A percentile compares a stretch with the other conserved stretches of the same genome.
phyloP scores from a whole-genome alignment of 2,329 filamentous ascomycete genomes.

The Diaporthe aspalathi region DNA sequence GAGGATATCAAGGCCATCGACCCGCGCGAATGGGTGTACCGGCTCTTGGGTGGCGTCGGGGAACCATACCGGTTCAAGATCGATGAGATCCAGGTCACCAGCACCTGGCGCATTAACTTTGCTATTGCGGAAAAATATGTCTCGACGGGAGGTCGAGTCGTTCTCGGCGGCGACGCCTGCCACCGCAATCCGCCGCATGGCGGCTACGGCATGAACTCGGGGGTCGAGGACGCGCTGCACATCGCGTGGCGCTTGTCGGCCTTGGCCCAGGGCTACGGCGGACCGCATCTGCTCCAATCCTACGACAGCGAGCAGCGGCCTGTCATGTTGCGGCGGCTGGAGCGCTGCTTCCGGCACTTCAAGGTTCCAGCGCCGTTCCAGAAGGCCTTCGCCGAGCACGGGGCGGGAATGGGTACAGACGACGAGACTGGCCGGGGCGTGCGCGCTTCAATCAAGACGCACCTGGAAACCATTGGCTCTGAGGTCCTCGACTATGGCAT shows the following conservation, averaged over 20 bases:
- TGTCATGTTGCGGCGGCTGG: slow-evolving; percentile 17
- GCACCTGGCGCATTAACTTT: slow-evolving; percentile 42
- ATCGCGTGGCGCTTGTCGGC: slow-evolving; percentile 28
- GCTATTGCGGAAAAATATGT: slow-evolving; percentile 36
- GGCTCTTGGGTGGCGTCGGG: slow-evolving; percentile 34
- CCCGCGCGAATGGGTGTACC: slow-evolving; percentile 33
- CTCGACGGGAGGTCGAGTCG: slow-evolving; percentile 16
- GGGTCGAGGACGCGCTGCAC: slow-evolving; percentile 27
- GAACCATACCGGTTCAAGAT: slow-evolving; percentile 40
- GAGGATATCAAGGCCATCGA: neutral
- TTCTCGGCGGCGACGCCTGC: slow-evolving; percentile 51
- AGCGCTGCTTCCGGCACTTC: slow-evolving; percentile 27
- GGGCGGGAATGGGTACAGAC: slow-evolving; percentile 14
- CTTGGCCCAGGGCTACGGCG: slow-evolving; percentile 16
- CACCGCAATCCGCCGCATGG: slow-evolving; percentile 51
- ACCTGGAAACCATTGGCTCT: slow-evolving; percentile 23
- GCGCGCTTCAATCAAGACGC: slow-evolving; percentile 20
- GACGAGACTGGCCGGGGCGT: slow-evolving; percentile 12
- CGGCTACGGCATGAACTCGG: slow-evolving; percentile 53
- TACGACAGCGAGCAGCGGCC: slow-evolving; percentile 29
- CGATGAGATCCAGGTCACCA: slow-evolving; percentile 43
- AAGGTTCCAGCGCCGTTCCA: slow-evolving; percentile 27
- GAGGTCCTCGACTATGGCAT: slow-evolving; percentile 30
- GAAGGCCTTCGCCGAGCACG: slow-evolving; percentile 12
- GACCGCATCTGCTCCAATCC: slow-evolving; percentile 27